A percentile compares a stretch with the other conserved stretches of the same genome.
Conservation (phyloP, 805 yeast genomes). For the Cyberlindnera americana region DNA sequence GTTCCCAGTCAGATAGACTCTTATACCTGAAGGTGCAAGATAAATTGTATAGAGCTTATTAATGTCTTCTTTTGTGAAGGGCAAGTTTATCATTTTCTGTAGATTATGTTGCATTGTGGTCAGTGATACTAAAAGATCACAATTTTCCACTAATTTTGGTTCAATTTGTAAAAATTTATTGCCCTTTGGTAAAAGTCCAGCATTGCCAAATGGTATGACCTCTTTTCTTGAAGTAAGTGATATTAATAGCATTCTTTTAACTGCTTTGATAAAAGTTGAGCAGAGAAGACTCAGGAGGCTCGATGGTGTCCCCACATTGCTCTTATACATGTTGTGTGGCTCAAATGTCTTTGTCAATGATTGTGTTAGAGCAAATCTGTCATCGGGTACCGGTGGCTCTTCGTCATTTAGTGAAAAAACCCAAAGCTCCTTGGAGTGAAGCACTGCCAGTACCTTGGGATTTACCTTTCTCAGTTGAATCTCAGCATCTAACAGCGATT, state of each 20-base stretch:
- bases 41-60: slow-evolving; percentile 39
- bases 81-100: slow-evolving; percentile 29
- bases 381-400: slow-evolving; percentile 32
- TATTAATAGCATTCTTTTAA: slow-evolving; percentile 39
- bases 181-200: slow-evolving; percentile 32
- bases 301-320: slow-evolving; percentile 24
- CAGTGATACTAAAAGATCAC: slow-evolving; percentile 39
- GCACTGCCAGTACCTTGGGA: slow-evolving; percentile 35
- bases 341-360: slow-evolving; percentile 16
- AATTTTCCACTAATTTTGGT: slow-evolving; percentile 44
- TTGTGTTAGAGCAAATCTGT: slow-evolving; percentile 17
- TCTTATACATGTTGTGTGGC: slow-evolving; percentile 18
- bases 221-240: slow-evolving; percentile 32
- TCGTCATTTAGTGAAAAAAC: slow-evolving; percentile 37
- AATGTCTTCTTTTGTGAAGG: slow-evolving; percentile 11
- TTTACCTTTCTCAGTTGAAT: slow-evolving; percentile 33
- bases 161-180: slow-evolving; percentile 39
- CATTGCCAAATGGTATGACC: slow-evolving; percentile 49
- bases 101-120: slow-evolving; percentile 33
- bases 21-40: slow-evolving; percentile 53
- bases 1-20: slow-evolving; percentile 39
- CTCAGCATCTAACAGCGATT: slow-evolving; percentile 40
- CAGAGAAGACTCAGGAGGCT: slow-evolving; percentile 33
- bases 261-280: slow-evolving; percentile 47
- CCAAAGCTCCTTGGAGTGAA: slow-evolving; percentile 41